Percentiles rank a stretch among this genome's conserved stretches.
phyloP scores from a whole-genome alignment of 768 basidiomycete species.

The Agaricus blazei region DNA sequence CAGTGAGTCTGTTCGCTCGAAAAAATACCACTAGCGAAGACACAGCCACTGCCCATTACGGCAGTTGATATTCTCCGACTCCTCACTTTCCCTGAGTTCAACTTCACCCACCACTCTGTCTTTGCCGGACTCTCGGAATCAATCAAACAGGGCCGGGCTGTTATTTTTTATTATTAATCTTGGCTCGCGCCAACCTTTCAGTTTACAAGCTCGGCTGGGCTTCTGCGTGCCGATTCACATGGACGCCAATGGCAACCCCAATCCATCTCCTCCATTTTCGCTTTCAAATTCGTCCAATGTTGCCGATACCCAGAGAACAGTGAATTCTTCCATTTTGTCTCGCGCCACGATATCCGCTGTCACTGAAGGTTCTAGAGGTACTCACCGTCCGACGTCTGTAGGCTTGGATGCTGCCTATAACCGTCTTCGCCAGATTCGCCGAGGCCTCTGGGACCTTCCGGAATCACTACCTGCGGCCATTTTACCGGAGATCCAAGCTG shows the following conservation, averaged over 20 bases:
- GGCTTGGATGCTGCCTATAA: constrained; percentile 51
- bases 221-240: constrained; percentile 3
- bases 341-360: constrained; percentile 9
- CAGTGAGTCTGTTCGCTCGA: too few relatives aligned
- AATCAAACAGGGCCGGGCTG: neutral
- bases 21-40: too few relatives aligned
- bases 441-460: constrained; percentile 40
- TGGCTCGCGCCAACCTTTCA: neutral
- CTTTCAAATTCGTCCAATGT: constrained; percentile 16
- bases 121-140: neutral
- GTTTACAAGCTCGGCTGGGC: constrained; percentile 2
- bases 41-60: too few relatives aligned
- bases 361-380: constrained; percentile 15
- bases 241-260: constrained; percentile 23
- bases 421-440: constrained; percentile 50
- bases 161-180: neutral
- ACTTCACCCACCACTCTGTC: too few relatives aligned
- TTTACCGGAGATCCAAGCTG: constrained; percentile 24
- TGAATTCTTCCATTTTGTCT: constrained; percentile 2
- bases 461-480: constrained; percentile 24
- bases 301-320: constrained; percentile 6
- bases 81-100: too few relatives aligned
- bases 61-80: too few relatives aligned
- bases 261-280: constrained; percentile 23
- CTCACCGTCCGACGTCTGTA: constrained; percentile 41